Evolutionary conservation across 495 filamentous ascomycete species (phyloP).

Genomic region (Neurospora sp.): DNA sequence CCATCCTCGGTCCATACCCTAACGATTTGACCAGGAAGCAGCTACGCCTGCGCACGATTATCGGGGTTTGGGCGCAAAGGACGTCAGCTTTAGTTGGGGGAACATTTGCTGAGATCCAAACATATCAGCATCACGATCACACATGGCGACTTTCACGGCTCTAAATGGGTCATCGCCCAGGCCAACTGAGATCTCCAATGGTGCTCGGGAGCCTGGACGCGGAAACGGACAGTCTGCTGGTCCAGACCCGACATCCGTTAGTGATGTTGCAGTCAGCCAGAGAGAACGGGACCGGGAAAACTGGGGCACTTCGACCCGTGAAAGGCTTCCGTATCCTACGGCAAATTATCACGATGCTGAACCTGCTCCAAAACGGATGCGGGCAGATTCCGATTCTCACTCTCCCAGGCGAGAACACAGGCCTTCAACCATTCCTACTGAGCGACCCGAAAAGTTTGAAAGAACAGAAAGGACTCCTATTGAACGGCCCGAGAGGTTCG

Average conservation of each 20-base stretch:
- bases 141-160: constrained; percentile 38
- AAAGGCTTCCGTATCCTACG: constrained; percentile 27
- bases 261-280: constrained; percentile 19
- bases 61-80: background rate
- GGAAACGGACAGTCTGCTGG: constrained; percentile 11
- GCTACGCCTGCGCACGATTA: background rate
- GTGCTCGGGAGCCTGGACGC: constrained; percentile 16
- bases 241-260: constrained; percentile 22
- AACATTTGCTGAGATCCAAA: background rate
- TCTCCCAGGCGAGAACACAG: constrained; percentile 26
- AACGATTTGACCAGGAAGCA: background rate
- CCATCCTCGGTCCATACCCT: background rate
- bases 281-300: constrained; percentile 13
- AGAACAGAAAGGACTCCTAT: constrained; percentile 1
- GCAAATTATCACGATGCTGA: constrained; percentile 30
- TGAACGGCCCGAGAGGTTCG: constrained; percentile 1
- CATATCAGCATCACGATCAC: constrained; percentile 14
- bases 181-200: constrained; percentile 22
- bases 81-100: background rate
- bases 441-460: constrained; percentile 7
- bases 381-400: constrained; percentile 30
- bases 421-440: constrained; percentile 9
- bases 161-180: constrained; percentile 39
- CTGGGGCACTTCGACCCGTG: constrained; percentile 24
- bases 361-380: constrained; percentile 42